These are phyloP conservation scores for Apiospora koreana DNA, from an alignment of 2,329 filamentous ascomycete species.

Conservation along the genomic window DNA sequence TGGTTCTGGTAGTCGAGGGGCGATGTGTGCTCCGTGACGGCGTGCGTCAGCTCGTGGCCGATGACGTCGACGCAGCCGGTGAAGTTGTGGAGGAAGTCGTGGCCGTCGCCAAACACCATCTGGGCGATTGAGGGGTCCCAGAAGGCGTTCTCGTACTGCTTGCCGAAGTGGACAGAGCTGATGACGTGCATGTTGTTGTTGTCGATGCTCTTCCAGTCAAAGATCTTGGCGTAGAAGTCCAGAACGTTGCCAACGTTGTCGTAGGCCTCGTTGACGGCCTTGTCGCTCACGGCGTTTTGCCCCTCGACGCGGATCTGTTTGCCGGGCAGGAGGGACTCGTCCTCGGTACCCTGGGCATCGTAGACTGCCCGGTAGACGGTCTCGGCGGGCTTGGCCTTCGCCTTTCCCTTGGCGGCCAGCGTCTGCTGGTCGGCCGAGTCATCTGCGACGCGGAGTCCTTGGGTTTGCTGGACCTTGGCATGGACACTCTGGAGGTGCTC, in stretches of 20 bases:
- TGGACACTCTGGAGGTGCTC: constrained; percentile 39
- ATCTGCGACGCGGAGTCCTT: constrained; percentile 20
- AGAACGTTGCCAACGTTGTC: constrained; percentile 52
- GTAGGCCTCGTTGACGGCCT: constrained; percentile 48
- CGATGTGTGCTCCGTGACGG: constrained; percentile 51
- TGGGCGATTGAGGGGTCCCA: constrained; percentile 51
- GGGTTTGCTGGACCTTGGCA: constrained; percentile 30
- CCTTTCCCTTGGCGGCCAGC: constrained; percentile 14
- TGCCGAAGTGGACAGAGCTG: constrained; percentile 54
- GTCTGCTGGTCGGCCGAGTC: constrained; percentile 21
- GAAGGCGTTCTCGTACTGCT: constrained; percentile 54
- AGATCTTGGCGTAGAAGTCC: constrained; percentile 50
- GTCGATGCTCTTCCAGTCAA: constrained; percentile 54
- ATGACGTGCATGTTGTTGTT: constrained; percentile 50
- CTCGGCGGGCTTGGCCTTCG: constrained; percentile 17
- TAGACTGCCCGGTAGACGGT: constrained; percentile 44
- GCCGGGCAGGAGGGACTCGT: constrained; percentile 43
- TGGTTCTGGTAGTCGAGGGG: constrained; percentile 53
- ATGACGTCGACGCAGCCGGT: constrained; percentile 54
- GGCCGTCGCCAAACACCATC: constrained; percentile 59
- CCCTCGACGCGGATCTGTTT: constrained; percentile 44
- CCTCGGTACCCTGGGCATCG: constrained; percentile 40
- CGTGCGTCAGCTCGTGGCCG: constrained; percentile 59
- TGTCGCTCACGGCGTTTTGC: constrained; percentile 39
- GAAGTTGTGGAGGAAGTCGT: constrained; percentile 53